Percentiles rank a stretch among this genome's conserved stretches.
These are phyloP conservation scores for Crithidia mellificae DNA, from an alignment of 208 protist species.

Conservation along the genomic window DNA sequence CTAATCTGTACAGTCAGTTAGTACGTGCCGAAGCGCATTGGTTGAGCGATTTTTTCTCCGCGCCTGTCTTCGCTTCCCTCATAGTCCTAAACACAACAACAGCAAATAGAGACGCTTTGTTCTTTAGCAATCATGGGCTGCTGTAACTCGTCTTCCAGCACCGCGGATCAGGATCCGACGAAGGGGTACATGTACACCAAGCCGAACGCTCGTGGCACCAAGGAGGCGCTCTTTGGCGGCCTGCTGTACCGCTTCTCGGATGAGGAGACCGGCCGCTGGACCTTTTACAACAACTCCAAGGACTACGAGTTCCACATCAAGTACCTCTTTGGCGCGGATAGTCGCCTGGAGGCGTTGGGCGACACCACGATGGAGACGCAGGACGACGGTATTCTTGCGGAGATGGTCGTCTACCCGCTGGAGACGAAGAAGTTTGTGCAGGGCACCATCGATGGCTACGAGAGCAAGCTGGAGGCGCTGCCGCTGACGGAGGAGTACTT, in stretches of 20 bases:
- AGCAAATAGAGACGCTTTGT: no score
- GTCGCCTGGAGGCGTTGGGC: conserved; percentile 41
- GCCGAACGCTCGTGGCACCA: conserved; percentile 26
- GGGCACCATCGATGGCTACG: conserved; percentile 56
- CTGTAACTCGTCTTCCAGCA: conserved; percentile 14
- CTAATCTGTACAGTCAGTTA: no score
- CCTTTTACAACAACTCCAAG: conserved; percentile 78
- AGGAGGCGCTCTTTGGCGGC: conserved; percentile 70
- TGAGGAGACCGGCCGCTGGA: conserved; percentile 37
- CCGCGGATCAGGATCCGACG: conserved; percentile 27
- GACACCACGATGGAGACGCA: conserved; percentile 48
- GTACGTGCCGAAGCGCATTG: no score
- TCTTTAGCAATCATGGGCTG: conserved; percentile 28
- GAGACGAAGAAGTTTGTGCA: conserved; percentile 72
- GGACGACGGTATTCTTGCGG: conserved; percentile 75
- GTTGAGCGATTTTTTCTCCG: no score
- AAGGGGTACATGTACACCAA: conserved; percentile 33
- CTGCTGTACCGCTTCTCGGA: conserved; percentile 74
- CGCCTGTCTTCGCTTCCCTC: conserved; percentile 14
- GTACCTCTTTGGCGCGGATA: conserved; percentile 72
- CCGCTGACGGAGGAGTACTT: conserved; percentile 82
- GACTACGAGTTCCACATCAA: conserved; percentile 87
- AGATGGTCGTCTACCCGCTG: conserved; percentile 59
- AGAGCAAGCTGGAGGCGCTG: conserved; percentile 80
- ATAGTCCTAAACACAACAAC: neutral